Evolutionary conservation across 352 stramenopile species (phyloP).

Genomic region (Phytophthora chlamydospora): DNA sequence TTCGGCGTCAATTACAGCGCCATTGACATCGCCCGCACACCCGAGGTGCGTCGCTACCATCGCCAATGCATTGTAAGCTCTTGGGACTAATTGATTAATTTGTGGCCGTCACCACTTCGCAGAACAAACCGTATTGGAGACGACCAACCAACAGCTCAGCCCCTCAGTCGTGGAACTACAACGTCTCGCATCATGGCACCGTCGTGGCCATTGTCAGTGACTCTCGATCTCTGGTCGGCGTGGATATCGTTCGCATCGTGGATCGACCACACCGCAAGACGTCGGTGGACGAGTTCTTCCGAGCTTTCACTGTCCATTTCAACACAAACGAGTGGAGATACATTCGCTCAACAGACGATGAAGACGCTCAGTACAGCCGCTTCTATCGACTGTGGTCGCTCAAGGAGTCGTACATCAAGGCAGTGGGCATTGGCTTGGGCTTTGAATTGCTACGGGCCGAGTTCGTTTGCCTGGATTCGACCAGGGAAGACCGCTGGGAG

Average conservation of each 20-base stretch:
- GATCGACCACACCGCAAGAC: conserved; percentile 49
- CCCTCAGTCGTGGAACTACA: conserved; percentile 72
- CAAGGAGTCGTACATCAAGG: conserved; percentile 83
- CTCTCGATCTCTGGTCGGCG: conserved; percentile 50
- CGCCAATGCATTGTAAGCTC: not conserved
- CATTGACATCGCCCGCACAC: conserved; percentile 64
- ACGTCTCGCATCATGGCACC: conserved; percentile 77
- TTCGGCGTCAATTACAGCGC: conserved; percentile 37
- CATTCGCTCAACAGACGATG: conserved; percentile 38
- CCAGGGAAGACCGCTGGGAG: conserved; percentile 33
- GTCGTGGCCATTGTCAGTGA: conserved; percentile 71
- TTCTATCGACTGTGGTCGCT: conserved; percentile 82
- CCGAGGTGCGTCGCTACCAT: conserved; percentile 43
- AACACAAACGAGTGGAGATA: conserved; percentile 63
- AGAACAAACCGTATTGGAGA: conserved; percentile 75
- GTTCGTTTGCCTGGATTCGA: conserved; percentile 31
- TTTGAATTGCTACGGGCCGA: conserved; percentile 64
- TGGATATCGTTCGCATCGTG: conserved; percentile 68
- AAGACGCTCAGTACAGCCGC: conserved; percentile 36
- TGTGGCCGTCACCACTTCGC: not conserved
- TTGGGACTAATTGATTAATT: not conserved
- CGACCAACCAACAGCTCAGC: conserved; percentile 6
- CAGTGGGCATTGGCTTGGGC: conserved; percentile 69
- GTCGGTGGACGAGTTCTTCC: conserved; percentile 54
- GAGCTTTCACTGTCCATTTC: conserved; percentile 65